Evolutionary conservation across 2,329 filamentous ascomycete species (phyloP).

Genomic region (Alternaria consortialis): DNA sequence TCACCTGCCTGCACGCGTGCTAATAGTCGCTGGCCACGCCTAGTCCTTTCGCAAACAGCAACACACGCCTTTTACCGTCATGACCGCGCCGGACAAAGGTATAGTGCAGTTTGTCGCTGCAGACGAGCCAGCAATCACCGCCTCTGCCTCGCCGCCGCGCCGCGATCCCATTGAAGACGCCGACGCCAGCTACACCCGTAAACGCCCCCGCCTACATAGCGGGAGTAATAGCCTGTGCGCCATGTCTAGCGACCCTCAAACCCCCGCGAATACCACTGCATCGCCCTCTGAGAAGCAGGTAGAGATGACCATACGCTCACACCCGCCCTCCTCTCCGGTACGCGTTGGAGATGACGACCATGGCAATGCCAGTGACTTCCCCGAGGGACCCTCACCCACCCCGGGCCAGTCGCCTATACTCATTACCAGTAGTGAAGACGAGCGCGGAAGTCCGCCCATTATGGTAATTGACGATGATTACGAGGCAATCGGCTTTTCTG

Average conservation of each 20-base stretch:
- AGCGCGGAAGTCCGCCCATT: conserved; percentile 43
- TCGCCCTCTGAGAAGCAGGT: conserved; percentile 38
- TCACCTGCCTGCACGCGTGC: conserved; percentile 27
- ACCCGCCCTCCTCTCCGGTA: conserved; percentile 40
- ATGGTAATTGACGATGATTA: conserved; percentile 52
- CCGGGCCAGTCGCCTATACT: conserved; percentile 23
- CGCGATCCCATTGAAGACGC: conserved; percentile 57
- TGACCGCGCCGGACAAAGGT: conserved; percentile 45
- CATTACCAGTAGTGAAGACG: conserved; percentile 27
- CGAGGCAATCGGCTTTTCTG: conserved; percentile 19
- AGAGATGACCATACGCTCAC: conserved; percentile 53
- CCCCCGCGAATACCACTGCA: conserved; percentile 22
- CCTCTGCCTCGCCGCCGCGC: conserved; percentile 47
- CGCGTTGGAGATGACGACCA: conserved; percentile 25
- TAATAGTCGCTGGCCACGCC: conserved; percentile 26
- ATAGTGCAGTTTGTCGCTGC: conserved; percentile 47
- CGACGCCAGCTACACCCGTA: conserved; percentile 56
- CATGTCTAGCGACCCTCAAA: conserved; percentile 41
- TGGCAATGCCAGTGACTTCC: conserved; percentile 16
- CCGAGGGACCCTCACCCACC: conserved; percentile 16
- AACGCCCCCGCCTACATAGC: conserved; percentile 56
- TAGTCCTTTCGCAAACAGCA: conserved; percentile 27
- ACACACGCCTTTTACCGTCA: conserved; percentile 34
- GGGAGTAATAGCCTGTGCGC: conserved; percentile 43
- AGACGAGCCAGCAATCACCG: conserved; percentile 43